Evolutionary conservation across 371 early-diverging fungal genomes (phyloP), one percentile per base, ranked within the genome.

Genomic region (Lichtheimia ornata): DNA sequence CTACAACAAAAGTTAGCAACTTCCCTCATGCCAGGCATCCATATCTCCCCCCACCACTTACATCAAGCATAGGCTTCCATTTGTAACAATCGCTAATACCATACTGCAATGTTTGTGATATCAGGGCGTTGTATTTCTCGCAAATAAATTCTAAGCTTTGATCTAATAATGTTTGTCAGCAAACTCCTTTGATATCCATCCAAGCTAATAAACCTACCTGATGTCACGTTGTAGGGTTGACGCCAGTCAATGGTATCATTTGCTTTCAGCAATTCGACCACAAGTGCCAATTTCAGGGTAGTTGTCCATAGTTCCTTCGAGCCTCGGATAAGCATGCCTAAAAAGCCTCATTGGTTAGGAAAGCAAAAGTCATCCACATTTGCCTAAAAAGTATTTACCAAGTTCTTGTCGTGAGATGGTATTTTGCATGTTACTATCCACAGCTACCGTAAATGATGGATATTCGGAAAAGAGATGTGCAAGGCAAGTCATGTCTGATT

Each of bases 21-120:
- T n/a, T n/a, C n/a, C 1, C 11, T 42, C 13, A 3, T 41, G 13
- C 25, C 14, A 13, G 1, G 11, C n/a, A 35, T 41, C 30, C 27
- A 11, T 22, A 17, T 0, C 20, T 22, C n/a, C 20, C 45, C n/a
- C 52, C 22, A 22, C 4, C 47, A 64, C 82, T 66, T 66, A 86
- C 89, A 70, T 91, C 84, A 0, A 93, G 64, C 11, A 89, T 59
- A 25, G 78, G 84, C 58, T 89, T 90, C 70, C 82, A 71, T 17
- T 75, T 69, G 58, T 86, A 84, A 14, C 84, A 86, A 17, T 85
- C 69, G 9, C 69, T 63, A 44, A 94, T 71, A 0, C 70, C 79
- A 35, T 81, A 78, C 1, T 72, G 64, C 5, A 53, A 25, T 1
- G 84, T 76, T 2, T 60, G 42, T 6, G 65, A 42, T 1, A 83